phyloP scores from a whole-genome alignment of 2,329 filamentous ascomycete species.

The Cryphonectria japonica region DNA sequence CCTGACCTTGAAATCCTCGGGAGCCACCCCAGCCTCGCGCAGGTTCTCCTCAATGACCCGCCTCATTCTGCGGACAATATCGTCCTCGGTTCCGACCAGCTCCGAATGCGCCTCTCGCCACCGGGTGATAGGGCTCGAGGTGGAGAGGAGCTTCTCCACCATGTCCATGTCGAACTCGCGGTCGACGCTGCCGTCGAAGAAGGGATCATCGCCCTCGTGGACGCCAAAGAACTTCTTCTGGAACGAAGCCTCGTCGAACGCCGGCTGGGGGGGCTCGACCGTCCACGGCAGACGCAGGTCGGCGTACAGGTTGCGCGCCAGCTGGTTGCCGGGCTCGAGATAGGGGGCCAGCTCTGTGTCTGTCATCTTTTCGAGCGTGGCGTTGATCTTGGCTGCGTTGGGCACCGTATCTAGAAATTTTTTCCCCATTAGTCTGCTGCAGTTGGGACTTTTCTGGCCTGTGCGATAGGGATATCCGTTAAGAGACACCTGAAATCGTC shows the following conservation, averaged over 20 bases:
- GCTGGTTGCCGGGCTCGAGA: slow-evolving; percentile 46
- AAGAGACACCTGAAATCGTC: neutral
- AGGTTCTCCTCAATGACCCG: slow-evolving; percentile 35
- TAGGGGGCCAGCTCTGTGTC: slow-evolving; percentile 43
- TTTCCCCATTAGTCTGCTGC: neutral
- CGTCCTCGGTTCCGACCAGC: slow-evolving; percentile 44
- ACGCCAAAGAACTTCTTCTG: slow-evolving; percentile 47
- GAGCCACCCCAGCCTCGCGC: slow-evolving; percentile 41
- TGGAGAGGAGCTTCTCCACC: slow-evolving; percentile 43
- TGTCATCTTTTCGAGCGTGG: slow-evolving; percentile 44
- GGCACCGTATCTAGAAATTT: slow-evolving; percentile 36
- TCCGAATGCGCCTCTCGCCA: slow-evolving; percentile 52
- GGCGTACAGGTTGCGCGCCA: slow-evolving; percentile 46
- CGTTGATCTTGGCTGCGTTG: slow-evolving; percentile 47
- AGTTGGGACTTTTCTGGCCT: neutral
- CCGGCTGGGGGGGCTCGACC: slow-evolving; percentile 36
- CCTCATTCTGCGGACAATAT: slow-evolving; percentile 40
- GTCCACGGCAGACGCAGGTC: slow-evolving; percentile 56
- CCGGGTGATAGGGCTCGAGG: slow-evolving; percentile 45
- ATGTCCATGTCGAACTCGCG: slow-evolving; percentile 35
- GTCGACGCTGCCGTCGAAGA: slow-evolving; percentile 33
- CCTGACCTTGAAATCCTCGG: slow-evolving; percentile 39
- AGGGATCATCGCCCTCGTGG: slow-evolving; percentile 33
- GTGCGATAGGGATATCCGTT: no score
- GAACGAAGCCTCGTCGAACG: slow-evolving; percentile 46